Conservation (phyloP, 1,284 basidiomycete genomes). For the Irpex sp. region DNA sequence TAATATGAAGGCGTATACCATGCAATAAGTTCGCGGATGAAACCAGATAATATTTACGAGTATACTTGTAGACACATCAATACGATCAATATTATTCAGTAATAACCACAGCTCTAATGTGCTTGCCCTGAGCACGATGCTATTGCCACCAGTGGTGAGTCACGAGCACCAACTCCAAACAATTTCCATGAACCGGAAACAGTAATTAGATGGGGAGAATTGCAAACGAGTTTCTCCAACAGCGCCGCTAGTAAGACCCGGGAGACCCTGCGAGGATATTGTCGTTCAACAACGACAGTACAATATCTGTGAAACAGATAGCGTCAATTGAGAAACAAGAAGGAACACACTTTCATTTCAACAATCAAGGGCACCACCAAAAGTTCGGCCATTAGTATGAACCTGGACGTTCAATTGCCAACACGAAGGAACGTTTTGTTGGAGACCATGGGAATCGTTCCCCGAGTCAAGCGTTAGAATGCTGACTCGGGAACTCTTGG, state of each 20-base stretch:
- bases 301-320: not conserved
- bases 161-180: too few relatives aligned
- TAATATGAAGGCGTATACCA: too few relatives aligned
- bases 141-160: too few relatives aligned
- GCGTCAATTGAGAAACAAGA: not conserved
- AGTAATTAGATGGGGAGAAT: too few relatives aligned
- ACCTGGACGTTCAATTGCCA: not conserved
- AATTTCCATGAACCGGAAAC: too few relatives aligned
- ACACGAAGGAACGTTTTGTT: not conserved
- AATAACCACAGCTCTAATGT: too few relatives aligned
- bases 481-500: constrained; percentile 4
- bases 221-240: not conserved
- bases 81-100: too few relatives aligned
- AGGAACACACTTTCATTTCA: not conserved
- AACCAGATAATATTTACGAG: too few relatives aligned
- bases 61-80: too few relatives aligned
- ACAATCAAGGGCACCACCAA: not conserved
- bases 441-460: not conserved
- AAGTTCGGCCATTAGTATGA: not conserved
- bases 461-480: constrained; percentile 3
- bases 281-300: not conserved
- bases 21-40: too few relatives aligned
- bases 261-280: not conserved
- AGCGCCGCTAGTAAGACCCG: not conserved
- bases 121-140: too few relatives aligned